Evolutionary conservation across 352 stramenopile genomes (phyloP).

Genomic region (Phytopythium oedochilum): DNA sequence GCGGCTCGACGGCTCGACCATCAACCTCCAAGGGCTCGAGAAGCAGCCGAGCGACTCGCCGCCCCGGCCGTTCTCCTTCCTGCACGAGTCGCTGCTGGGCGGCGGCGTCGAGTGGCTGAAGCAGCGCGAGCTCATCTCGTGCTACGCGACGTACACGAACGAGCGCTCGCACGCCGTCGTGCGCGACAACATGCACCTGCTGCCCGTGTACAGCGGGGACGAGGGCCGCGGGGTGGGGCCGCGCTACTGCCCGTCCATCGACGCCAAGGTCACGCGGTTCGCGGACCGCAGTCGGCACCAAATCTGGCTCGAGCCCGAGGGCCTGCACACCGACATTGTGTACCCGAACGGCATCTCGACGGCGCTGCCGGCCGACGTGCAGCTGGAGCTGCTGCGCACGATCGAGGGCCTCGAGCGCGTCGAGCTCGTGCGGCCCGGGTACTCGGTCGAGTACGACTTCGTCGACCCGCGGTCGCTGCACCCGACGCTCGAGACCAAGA

Average conservation of each 20-base stretch:
- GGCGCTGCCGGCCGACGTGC: constrained; percentile 91
- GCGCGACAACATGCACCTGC: constrained; percentile 90
- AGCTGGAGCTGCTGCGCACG: constrained; percentile 91
- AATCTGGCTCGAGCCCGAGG: constrained; percentile 98
- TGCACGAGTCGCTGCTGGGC: constrained; percentile 76
- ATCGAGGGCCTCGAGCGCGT: constrained; percentile 96
- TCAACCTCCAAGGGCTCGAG: constrained; percentile 92
- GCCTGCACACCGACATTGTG: constrained; percentile 94
- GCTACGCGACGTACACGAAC: constrained; percentile 96
- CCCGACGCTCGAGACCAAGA: constrained; percentile 94
- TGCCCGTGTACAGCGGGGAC: constrained; percentile 91
- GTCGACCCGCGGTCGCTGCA: constrained; percentile 93
- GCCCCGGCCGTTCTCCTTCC: constrained; percentile 93
- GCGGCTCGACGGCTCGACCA: constrained; percentile 93
- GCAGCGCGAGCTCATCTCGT: constrained; percentile 84
- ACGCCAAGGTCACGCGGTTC: constrained; percentile 92
- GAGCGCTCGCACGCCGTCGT: constrained; percentile 94
- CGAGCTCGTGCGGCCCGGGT: constrained; percentile 94
- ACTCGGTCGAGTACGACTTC: constrained; percentile 99
- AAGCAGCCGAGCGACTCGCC: constrained; percentile 92
- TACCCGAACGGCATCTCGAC: constrained; percentile 98
- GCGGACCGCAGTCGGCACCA: constrained; percentile 70
- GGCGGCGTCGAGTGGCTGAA: constrained; percentile 3
- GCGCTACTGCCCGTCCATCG: constrained; percentile 97
- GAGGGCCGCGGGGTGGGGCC: constrained; percentile 69